Percentiles rank a stretch among this genome's conserved stretches.
phyloP scores from a whole-genome alignment of 1,284 basidiomycete species.

The Puccinia triticina region DNA sequence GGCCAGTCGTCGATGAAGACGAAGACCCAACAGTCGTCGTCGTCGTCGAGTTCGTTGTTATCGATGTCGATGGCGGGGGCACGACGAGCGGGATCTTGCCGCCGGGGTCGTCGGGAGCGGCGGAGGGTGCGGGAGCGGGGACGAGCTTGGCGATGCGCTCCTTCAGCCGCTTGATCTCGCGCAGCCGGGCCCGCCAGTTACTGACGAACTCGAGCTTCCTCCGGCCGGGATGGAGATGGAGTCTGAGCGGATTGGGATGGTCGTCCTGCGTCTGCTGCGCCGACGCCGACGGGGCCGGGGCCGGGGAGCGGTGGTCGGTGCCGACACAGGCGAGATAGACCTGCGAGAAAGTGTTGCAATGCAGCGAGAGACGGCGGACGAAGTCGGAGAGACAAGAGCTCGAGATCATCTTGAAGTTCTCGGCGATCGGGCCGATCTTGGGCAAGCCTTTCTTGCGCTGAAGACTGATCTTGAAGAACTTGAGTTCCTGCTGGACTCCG shows the following conservation, averaged over 20 bases:
- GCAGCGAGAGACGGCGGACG: slow-evolving; percentile 79
- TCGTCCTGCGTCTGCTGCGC: slow-evolving; percentile 29
- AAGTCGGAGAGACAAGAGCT: slow-evolving; percentile 78
- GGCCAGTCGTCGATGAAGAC: too few relatives aligned
- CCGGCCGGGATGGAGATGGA: not conserved
- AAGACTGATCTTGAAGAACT: slow-evolving; percentile 88
- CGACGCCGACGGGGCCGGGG: too few relatives aligned
- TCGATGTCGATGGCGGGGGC: too few relatives aligned
- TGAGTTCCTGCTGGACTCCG: slow-evolving; percentile 70
- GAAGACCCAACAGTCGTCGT: too few relatives aligned
- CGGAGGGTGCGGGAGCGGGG: not conserved
- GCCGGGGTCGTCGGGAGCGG: not conserved
- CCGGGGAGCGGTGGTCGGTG: slow-evolving; percentile 56
- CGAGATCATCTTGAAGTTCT: slow-evolving; percentile 88
- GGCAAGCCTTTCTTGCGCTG: slow-evolving; percentile 84
- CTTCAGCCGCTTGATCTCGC: slow-evolving; percentile 68
- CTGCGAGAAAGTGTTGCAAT: slow-evolving; percentile 83
- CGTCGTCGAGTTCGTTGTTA: too few relatives aligned
- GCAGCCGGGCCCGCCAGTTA: slow-evolving; percentile 80
- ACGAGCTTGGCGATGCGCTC: slow-evolving; percentile 10
- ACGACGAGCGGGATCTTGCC: not conserved
- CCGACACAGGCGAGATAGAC: slow-evolving; percentile 76
- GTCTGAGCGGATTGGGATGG: not conserved
- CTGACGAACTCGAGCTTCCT: slow-evolving; percentile 74
- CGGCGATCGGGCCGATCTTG: slow-evolving; percentile 79